These are phyloP conservation scores for Bolboschoenoplectus hybrid DNA, from an alignment of 202 grass and related monocot genomes.

Conservation along the genomic window DNA sequence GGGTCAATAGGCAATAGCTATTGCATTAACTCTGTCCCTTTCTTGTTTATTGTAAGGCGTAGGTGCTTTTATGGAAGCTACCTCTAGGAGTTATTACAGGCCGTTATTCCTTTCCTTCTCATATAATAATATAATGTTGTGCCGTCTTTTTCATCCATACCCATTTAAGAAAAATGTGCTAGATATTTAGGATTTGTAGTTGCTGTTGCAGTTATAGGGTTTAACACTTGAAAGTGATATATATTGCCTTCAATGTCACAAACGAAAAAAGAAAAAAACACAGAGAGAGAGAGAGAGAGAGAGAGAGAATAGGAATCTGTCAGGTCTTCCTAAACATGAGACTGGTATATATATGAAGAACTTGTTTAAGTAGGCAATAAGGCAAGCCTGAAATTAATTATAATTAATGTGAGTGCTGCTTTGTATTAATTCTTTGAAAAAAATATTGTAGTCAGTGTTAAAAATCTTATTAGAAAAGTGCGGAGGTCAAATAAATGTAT, in stretches of 20 bases:
- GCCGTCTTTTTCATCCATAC: conserved; percentile 32
- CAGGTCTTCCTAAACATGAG: conserved; percentile 25
- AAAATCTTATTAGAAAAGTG: too few relatives aligned
- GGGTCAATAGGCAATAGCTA: not conserved
- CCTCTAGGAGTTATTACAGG: conserved; percentile 34
- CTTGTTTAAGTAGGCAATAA: too few relatives aligned
- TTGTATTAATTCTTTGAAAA: too few relatives aligned
- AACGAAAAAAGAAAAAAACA: not conserved
- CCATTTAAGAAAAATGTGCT: not conserved
- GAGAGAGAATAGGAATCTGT: conserved; percentile 36
- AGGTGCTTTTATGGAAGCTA: conserved; percentile 29
- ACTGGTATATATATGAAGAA: not conserved
- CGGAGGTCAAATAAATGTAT: too few relatives aligned
- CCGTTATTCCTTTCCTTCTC: conserved; percentile 30
- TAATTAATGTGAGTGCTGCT: too few relatives aligned
- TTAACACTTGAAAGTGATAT: conserved; percentile 35
- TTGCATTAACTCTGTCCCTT: conserved; percentile 35
- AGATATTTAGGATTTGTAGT: conserved; percentile 10
- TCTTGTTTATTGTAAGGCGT: not conserved
- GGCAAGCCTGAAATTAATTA: too few relatives aligned
- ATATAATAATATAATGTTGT: conserved; percentile 16
- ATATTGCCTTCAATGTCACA: not conserved
- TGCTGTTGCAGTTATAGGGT: conserved; percentile 16
- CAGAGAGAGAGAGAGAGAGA: too few relatives aligned
- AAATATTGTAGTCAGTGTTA: too few relatives aligned